A percentile compares a stretch with the other conserved stretches of the same genome.
phyloP scores from a whole-genome alignment of 2,329 filamentous ascomycete genomes.

The Peltaster fructicola region DNA sequence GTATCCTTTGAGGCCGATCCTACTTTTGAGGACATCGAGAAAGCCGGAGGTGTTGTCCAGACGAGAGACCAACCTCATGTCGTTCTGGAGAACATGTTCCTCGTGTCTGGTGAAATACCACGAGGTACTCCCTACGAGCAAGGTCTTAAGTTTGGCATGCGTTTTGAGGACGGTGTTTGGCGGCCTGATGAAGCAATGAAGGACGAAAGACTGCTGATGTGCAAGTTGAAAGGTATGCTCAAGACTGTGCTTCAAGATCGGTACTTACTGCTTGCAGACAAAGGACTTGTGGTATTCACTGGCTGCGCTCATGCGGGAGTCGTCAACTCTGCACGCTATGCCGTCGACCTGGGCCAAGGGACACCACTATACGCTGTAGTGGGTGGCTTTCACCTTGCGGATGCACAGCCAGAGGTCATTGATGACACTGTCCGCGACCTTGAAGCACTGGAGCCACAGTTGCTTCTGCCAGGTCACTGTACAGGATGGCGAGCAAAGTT shows the following conservation, averaged over 20 bases:
- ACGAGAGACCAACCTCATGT: slow-evolving; percentile 10
- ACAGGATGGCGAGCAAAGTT: slow-evolving; percentile 16
- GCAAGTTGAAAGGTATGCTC: slow-evolving; percentile 13
- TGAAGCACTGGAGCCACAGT: slow-evolving; percentile 9
- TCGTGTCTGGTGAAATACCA: slow-evolving; percentile 14
- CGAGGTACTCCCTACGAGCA: slow-evolving; percentile 11
- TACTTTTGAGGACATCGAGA: slow-evolving; percentile 12
- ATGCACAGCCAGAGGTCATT: slow-evolving; percentile 10
- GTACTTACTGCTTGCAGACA: slow-evolving; percentile 6
- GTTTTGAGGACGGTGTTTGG: slow-evolving; percentile 9
- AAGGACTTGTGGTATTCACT: slow-evolving; percentile 14
- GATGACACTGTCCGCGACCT: slow-evolving; percentile 9
- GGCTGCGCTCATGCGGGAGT: slow-evolving; percentile 15
- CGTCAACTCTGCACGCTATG: slow-evolving; percentile 11
- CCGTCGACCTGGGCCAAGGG: slow-evolving; percentile 8
- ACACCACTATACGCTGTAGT: slow-evolving; percentile 13
- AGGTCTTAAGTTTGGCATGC: slow-evolving; percentile 10
- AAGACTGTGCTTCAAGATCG: not conserved
- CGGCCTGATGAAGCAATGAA: slow-evolving; percentile 8
- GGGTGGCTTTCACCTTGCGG: slow-evolving; percentile 15
- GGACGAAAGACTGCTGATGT: slow-evolving; percentile 14
- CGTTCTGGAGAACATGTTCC: slow-evolving; percentile 9
- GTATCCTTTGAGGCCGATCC: slow-evolving; percentile 12
- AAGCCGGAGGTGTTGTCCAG: slow-evolving; percentile 9
- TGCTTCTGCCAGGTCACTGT: slow-evolving; percentile 13